Conservation (phyloP, 2,329 filamentous ascomycete genomes). For the Leptographium procerum region DNA sequence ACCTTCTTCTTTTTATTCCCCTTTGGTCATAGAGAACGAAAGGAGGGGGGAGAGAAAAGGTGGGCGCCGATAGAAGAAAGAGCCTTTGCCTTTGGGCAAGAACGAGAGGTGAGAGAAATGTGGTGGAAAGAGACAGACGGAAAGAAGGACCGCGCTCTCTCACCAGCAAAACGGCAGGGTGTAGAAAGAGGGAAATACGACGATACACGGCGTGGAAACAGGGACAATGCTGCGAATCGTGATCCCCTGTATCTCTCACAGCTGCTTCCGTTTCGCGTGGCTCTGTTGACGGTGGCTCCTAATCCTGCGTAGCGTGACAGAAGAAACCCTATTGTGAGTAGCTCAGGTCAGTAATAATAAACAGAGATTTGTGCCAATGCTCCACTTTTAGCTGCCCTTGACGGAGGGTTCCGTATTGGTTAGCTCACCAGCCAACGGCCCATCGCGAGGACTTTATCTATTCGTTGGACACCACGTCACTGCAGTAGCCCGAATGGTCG, state of each 20-base stretch:
- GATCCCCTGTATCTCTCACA: neutral
- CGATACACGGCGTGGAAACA: constrained; percentile 5
- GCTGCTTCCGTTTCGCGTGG: neutral
- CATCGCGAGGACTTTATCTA: neutral
- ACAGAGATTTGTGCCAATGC: neutral
- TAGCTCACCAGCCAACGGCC: neutral
- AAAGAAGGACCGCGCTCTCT: neutral
- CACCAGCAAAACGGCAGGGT: neutral
- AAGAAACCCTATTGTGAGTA: neutral
- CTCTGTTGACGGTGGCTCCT: neutral
- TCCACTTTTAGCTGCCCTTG: neutral
- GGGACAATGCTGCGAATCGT: neutral
- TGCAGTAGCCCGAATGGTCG: neutral
- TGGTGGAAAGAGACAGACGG: neutral
- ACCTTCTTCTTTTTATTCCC: neutral
- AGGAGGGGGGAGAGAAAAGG: neutral
- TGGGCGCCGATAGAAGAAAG: neutral
- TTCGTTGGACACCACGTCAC: neutral
- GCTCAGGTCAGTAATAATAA: neutral
- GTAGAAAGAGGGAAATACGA: neutral
- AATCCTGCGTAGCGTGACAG: neutral
- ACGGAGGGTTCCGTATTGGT: neutral
- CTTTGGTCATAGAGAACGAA: neutral
- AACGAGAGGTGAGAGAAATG: neutral
- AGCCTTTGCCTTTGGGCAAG: neutral